Evolutionary conservation across 768 basidiomycete species (phyloP).

Genomic region (Leccinum sublutescens): DNA sequence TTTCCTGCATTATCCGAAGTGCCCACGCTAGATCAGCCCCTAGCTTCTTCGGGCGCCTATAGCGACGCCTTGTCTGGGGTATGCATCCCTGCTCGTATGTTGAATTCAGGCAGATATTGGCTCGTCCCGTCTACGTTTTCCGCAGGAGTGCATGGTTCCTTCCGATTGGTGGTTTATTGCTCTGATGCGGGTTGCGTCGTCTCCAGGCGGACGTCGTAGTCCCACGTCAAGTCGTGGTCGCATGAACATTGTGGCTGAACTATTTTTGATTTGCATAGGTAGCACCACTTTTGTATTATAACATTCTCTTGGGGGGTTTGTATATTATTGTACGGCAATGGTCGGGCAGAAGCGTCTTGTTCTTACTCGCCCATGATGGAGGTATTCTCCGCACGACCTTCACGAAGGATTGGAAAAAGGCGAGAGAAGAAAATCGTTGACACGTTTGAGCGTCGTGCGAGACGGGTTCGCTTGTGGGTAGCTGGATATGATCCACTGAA

Average conservation of each 20-base stretch:
- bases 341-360: background rate
- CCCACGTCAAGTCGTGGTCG: background rate
- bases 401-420: constrained; percentile 6
- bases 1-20: constrained; percentile 35
- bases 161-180: constrained; percentile 62
- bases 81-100: constrained; percentile 47
- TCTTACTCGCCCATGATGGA: background rate
- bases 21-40: constrained; percentile 35
- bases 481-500: constrained; percentile 85
- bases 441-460: constrained; percentile 72
- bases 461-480: constrained; percentile 80
- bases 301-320: background rate
- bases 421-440: constrained; percentile 73
- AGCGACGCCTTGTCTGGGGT: constrained; percentile 75
- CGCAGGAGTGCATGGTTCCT: constrained; percentile 54
- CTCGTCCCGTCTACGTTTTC: constrained; percentile 72
- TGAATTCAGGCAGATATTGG: constrained; percentile 65
- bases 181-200: constrained; percentile 34
- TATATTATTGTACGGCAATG: background rate
- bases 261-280: background rate
- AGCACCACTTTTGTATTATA: background rate
- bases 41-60: constrained; percentile 79
- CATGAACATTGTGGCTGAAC: background rate
- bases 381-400: background rate
- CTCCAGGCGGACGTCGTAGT: constrained; percentile 4